phyloP scores from a whole-genome alignment of 768 basidiomycete species.

The Termitomyces sp. region DNA sequence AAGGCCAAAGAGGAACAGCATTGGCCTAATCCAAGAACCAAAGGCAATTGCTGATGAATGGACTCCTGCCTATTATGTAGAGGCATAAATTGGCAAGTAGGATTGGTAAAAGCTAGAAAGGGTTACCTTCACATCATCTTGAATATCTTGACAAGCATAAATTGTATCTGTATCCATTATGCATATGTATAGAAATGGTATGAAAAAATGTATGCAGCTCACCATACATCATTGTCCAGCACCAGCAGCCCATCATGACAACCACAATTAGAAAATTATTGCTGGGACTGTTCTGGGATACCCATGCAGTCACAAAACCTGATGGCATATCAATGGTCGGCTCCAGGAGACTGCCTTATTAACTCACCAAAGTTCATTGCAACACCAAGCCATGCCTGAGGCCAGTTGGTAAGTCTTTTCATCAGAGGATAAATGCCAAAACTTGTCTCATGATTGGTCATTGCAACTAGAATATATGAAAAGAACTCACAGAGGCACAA shows the following conservation, averaged over 20 bases:
- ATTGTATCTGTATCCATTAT: neutral
- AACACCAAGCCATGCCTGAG: constrained; percentile 55
- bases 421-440: constrained; percentile 46
- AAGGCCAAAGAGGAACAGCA: neutral
- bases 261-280: constrained; percentile 25
- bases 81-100: neutral
- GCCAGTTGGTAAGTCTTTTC: constrained; percentile 54
- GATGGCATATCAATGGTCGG: constrained; percentile 20
- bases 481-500: constrained; percentile 2
- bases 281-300: constrained; percentile 11
- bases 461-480: constrained; percentile 15
- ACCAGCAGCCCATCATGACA: constrained; percentile 39
- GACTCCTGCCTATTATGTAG: neutral
- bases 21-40: neutral
- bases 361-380: constrained; percentile 52
- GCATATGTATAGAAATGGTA: no score
- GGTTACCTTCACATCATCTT: constrained; percentile 1
- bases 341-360: constrained; percentile 27
- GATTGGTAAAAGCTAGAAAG: neutral
- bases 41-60: constrained; percentile 1
- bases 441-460: constrained; percentile 30
- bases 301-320: constrained; percentile 4
- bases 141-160: constrained; percentile 1
- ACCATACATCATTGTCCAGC: constrained; percentile 48
- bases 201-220: neutral